These are phyloP conservation scores for Lunasporangiospora selenospora DNA, from an alignment of 192 early-diverging fungal species.

Conservation along the genomic window DNA sequence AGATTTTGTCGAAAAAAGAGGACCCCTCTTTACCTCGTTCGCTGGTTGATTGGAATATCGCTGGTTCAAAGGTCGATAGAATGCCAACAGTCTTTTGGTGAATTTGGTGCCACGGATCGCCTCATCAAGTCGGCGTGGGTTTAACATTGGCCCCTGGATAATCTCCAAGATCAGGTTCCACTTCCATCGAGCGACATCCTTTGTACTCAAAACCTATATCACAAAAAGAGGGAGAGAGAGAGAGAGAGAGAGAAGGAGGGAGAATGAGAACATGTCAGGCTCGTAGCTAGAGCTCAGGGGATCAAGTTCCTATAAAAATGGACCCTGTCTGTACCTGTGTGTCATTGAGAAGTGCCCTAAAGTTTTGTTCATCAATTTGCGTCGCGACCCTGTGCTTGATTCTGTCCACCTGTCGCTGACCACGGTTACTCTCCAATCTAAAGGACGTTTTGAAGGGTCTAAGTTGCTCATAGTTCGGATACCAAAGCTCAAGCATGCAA, in stretches of 20 bases:
- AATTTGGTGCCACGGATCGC: conserved; percentile 73
- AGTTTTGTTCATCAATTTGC: conserved; percentile 76
- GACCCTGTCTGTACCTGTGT: conserved; percentile 59
- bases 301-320: conserved; percentile 9
- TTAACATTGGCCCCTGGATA: conserved; percentile 78
- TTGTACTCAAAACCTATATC: conserved; percentile 66
- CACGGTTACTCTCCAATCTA: conserved; percentile 19
- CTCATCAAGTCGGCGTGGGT: conserved; percentile 78
- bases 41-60: conserved; percentile 73
- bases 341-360: conserved; percentile 69
- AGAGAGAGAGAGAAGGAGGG: not conserved
- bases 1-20: not conserved
- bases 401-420: conserved; percentile 56
- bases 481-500: conserved; percentile 15
- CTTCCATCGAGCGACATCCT: conserved; percentile 81
- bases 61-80: conserved; percentile 74
- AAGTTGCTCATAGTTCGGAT: conserved; percentile 16
- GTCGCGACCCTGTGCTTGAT: conserved; percentile 65
- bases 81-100: conserved; percentile 72
- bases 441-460: conserved; percentile 17
- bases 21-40: conserved; percentile 49
- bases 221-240: not conserved
- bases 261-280: conserved; percentile 1
- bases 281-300: conserved; percentile 3
- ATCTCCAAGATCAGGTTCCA: conserved; percentile 81